Evolutionary conservation across 371 early-diverging fungal genomes (phyloP).

Genomic region (Choanephora cucurbitarum): DNA sequence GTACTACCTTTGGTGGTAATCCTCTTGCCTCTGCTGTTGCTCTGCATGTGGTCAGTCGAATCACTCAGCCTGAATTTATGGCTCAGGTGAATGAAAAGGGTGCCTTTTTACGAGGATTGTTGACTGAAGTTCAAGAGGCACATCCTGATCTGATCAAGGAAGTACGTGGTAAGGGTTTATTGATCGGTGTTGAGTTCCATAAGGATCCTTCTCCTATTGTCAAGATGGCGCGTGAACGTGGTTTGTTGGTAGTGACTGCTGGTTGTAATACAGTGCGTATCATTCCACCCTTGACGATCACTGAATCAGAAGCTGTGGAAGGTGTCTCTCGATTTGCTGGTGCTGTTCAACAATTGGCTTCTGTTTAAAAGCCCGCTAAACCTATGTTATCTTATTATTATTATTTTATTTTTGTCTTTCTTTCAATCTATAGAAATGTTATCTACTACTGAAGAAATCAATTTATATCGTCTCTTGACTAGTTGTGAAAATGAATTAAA

Average conservation of each 20-base stretch:
- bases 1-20: conserved; percentile 88
- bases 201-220: conserved; percentile 72
- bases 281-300: conserved; percentile 83
- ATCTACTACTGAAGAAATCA: conserved; percentile 33
- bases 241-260: conserved; percentile 88
- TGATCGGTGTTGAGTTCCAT: conserved; percentile 77
- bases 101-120: conserved; percentile 46
- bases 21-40: conserved; percentile 85
- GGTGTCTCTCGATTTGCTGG: conserved; percentile 68
- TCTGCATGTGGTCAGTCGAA: conserved; percentile 68
- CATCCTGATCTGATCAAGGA: conserved; percentile 66
- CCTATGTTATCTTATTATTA: not conserved
- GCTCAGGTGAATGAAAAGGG: conserved; percentile 65
- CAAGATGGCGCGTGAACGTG: conserved; percentile 76
- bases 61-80: conserved; percentile 72
- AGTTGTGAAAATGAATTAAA: conserved; percentile 35
- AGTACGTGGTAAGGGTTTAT: conserved; percentile 84
- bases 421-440: conserved; percentile 8
- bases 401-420: not conserved
- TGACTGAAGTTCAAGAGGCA: conserved; percentile 49
- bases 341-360: conserved; percentile 55
- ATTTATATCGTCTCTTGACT: conserved; percentile 32
- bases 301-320: conserved; percentile 65
- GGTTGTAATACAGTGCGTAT: conserved; percentile 87
- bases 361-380: conserved; percentile 7